Evolutionary conservation across 495 filamentous ascomycete genomes (phyloP).

Genomic region (Aspergillus sclerotiicarbonarius): DNA sequence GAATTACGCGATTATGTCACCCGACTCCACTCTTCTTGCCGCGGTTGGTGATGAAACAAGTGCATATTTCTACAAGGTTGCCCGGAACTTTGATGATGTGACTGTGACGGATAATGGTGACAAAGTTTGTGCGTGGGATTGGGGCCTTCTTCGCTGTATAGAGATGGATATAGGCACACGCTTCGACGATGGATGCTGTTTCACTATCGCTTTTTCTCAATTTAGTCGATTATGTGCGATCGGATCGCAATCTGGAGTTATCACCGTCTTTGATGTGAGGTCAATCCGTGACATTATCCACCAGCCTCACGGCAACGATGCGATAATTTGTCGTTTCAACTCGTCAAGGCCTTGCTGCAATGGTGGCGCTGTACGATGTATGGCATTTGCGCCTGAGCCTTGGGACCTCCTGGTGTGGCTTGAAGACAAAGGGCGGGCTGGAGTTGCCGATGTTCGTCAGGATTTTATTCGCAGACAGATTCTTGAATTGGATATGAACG

Average conservation of each 20-base stretch:
- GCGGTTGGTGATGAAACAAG: slow-evolving; percentile 82
- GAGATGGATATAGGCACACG: slow-evolving; percentile 38
- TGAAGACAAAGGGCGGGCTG: slow-evolving; percentile 81
- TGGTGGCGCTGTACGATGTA: slow-evolving; percentile 80
- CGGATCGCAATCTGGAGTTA: slow-evolving; percentile 68
- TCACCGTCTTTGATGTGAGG: slow-evolving; percentile 64
- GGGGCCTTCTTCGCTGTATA: slow-evolving; percentile 32
- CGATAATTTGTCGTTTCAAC: slow-evolving; percentile 45
- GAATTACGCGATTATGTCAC: slow-evolving; percentile 90
- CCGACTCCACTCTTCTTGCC: slow-evolving; percentile 75
- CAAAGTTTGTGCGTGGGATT: slow-evolving; percentile 41
- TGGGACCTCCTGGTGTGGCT: slow-evolving; percentile 93
- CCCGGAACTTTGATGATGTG: slow-evolving; percentile 37
- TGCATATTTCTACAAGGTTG: slow-evolving; percentile 72
- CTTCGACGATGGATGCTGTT: slow-evolving; percentile 52
- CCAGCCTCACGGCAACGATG: slow-evolving; percentile 34
- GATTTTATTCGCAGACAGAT: slow-evolving; percentile 75
- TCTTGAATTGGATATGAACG: slow-evolving; percentile 59
- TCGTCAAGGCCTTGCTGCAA: slow-evolving; percentile 59
- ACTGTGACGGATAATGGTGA: slow-evolving; percentile 44
- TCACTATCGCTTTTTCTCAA: slow-evolving; percentile 70
- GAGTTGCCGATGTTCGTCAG: slow-evolving; percentile 78
- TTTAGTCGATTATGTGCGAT: slow-evolving; percentile 66
- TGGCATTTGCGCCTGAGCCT: slow-evolving; percentile 86
- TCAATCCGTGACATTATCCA: slow-evolving; percentile 39